Conservation (phyloP, 2,329 filamentous ascomycete genomes). For the Pyrenochaeta sp. region DNA sequence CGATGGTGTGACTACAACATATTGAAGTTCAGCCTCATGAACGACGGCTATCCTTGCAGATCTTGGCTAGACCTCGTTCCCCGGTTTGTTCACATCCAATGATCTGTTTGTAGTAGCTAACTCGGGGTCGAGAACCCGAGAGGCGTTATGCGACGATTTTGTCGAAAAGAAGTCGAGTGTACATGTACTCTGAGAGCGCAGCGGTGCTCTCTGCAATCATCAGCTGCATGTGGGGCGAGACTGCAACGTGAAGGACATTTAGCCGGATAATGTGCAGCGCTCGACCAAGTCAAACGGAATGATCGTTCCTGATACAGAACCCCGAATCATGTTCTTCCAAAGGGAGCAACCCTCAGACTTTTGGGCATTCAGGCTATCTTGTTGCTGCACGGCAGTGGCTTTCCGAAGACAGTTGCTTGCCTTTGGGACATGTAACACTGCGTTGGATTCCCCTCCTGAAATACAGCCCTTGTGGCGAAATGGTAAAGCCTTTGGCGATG, state of each 20-base stretch:
- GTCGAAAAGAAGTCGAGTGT: background rate
- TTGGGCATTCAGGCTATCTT: background rate
- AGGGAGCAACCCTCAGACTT: background rate
- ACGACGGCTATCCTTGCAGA: constrained; percentile 3
- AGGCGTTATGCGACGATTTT: background rate
- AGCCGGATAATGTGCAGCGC: constrained; percentile 36
- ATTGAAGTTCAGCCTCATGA: constrained; percentile 34
- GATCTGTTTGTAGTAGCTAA: background rate
- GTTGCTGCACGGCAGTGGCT: background rate
- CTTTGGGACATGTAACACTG: background rate
- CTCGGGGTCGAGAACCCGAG: background rate
- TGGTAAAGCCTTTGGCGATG: background rate
- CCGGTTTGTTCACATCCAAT: background rate
- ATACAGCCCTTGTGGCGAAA: background rate
- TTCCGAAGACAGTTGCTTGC: background rate
- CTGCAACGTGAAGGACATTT: constrained; percentile 25
- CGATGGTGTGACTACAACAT: constrained; percentile 19
- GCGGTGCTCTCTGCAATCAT: constrained; percentile 5
- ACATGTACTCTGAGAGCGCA: background rate
- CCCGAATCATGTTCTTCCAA: background rate
- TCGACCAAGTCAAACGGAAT: background rate
- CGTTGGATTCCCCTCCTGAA: background rate
- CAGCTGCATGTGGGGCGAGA: constrained; percentile 17
- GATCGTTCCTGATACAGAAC: background rate
- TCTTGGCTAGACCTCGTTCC: background rate